Base-by-base conservation (phyloP, 2,329 filamentous ascomycete genomes). In the Monosporascus ibericus region DNA sequence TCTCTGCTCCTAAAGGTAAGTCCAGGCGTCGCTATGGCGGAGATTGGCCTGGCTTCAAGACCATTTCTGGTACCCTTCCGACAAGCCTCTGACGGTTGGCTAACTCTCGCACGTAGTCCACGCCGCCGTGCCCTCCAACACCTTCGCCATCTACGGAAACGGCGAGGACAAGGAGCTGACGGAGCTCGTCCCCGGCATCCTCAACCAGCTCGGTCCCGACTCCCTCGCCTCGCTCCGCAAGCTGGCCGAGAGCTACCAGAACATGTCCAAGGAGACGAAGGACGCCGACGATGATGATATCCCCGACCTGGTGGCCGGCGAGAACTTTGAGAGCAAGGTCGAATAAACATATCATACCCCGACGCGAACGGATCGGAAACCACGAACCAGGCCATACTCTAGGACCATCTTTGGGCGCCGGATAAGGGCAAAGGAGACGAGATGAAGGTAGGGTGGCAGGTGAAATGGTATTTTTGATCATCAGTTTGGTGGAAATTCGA, bases 141-240 rank as follows among this genome's bases (percentile, higher is more conserved):
- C 94, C 74, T 99, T 97, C 75, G 94, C 94, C 77, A 95, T 99
- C 81, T 99, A 97, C 82, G 94, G 94, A 66, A 87, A 90, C 74
- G 94, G 92, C 62, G 94, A 99, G 80, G 94, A 99, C 79, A 99
- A 99, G 85, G 94, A 99, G 81, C 89, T 99, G 64, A 99, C 94
- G 58, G 94, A 99, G 81, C 91, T 99, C 67, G 94, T 99, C 62
- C 94, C 94, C 68, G 94, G 94, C 62, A 99, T 99, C 78, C 89
- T 99, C 60, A 99, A 97, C 87, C 94, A 99, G 82, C 90, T 99
- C 60, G 94, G 94, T 69, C 94, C 94, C 69, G 94, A 99, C 81
- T 96, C 90, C 60, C 88, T 99, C 55, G 94, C 94, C 56, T 96
- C 91, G 59, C 90, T 99, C 70, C 90, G 94, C 75, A 97, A 97